A percentile compares a stretch with the other conserved stretches of the same genome.
phyloP scores from a whole-genome alignment of 2,329 filamentous ascomycete species.

The Curvularia spicifera region DNA sequence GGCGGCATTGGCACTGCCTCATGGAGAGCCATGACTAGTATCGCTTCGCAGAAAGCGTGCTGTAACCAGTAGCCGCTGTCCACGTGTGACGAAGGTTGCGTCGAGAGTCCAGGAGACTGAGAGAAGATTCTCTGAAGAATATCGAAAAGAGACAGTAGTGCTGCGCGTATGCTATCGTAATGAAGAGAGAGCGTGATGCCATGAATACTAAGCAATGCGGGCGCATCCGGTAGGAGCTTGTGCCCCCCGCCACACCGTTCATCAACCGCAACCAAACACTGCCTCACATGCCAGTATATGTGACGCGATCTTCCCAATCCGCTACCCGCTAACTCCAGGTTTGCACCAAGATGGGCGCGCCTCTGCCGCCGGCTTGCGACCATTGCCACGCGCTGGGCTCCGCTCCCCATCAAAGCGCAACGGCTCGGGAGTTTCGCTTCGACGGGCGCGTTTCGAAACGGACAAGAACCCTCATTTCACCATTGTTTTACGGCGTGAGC shows the following conservation, averaged over 20 bases:
- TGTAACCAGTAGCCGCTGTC: constrained; percentile 8
- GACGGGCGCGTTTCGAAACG: constrained; percentile 15
- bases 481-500: constrained; percentile 9
- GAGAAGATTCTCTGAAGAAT: neutral
- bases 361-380: neutral
- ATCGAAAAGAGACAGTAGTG: neutral
- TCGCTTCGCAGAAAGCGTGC: neutral
- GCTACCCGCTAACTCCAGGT: neutral
- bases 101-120: neutral
- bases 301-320: neutral
- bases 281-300: neutral
- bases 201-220: neutral
- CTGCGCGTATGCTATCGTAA: neutral
- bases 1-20: neutral
- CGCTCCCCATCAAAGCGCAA: neutral
- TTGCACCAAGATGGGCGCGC: neutral
- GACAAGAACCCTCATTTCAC: constrained; percentile 10
- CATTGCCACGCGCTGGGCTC: neutral
- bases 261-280: neutral
- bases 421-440: constrained; percentile 7
- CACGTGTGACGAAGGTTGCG: constrained; percentile 12
- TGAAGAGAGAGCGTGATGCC: neutral
- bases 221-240: neutral
- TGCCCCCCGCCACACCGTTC: neutral
- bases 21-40: neutral